Evolutionary conservation across 169 alveolate species (phyloP), one percentile per base, ranked within the genome.

Genomic region (Plasmodium yoelii): DNA sequence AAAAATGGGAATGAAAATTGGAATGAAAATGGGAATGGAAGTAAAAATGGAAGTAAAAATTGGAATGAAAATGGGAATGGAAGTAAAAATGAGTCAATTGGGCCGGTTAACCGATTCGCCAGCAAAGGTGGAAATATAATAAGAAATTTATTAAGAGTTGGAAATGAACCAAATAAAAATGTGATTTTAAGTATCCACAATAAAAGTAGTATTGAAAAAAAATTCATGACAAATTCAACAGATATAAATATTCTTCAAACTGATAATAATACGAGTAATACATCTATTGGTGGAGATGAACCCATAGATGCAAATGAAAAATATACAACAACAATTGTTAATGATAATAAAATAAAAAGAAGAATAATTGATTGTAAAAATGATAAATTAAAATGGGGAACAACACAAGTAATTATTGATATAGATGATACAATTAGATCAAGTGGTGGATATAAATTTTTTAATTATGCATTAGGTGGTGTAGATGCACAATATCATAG

Each of bases 391-490:
- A 63, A 86, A 8, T 61, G 75, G 87, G 87, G 69, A 24, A 22
- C 87, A 1, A 51, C 91, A 22, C 91, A 94, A 93, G 96, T 94
- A 6, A 88, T 95, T 44, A 93, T 95, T 15, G 97, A 95, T 59
- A 93, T 95, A 51, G 97, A 95, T 65, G 97, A 95, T 64, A 95
- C 97, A n/a, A 87, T 95, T 22, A 92, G 93, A 72, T 95, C 97
- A 19, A 94, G 97, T 60, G 97, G 97, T 0, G 97, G 97, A 4
- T 92, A 91, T 73, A 94, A 84, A 67, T 65, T 95, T 34, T 93
- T 95, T 92, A 93, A 93, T 60, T 94, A 94, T 39, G 93, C 93
- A 22, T 74, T 95, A n/a, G 97, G 97, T 9, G 97, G 97, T 7
- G 94, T 95, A 24, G 97, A 95, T 73, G 93, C 97, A 8, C 97